Evolutionary conservation across 495 filamentous ascomycete species (phyloP).

Genomic region (Aspergillus steynii): DNA sequence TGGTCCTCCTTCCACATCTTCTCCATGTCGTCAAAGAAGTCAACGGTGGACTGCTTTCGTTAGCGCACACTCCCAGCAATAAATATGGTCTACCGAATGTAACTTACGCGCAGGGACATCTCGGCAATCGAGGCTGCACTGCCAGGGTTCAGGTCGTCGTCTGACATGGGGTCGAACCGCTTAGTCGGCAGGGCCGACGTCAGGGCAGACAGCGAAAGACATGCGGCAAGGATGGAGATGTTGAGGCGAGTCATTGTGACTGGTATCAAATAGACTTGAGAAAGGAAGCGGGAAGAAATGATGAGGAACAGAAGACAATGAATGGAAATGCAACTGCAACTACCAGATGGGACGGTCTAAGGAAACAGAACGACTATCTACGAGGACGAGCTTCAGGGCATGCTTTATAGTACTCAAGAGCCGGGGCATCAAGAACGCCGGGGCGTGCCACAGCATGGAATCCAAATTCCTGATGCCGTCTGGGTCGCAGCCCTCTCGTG

Average conservation of each 20-base stretch:
- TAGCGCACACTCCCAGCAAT: neutral
- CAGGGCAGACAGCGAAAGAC: conserved; percentile 33
- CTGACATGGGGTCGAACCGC: neutral
- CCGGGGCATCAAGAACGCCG: neutral
- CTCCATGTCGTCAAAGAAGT: neutral
- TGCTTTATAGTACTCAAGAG: conserved; percentile 1
- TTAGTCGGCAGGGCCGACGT: conserved; percentile 35
- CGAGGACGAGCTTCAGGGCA: neutral
- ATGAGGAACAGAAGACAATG: neutral
- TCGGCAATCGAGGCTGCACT: neutral
- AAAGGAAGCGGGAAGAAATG: conserved; percentile 8
- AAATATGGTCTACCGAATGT: neutral
- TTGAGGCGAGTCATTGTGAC: conserved; percentile 41
- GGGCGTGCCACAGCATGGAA: conserved; percentile 1
- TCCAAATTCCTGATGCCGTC: conserved; percentile 1
- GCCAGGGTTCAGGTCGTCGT: neutral
- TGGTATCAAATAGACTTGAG: conserved; percentile 2
- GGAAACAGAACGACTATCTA: neutral
- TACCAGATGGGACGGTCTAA: neutral
- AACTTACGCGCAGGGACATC: neutral
- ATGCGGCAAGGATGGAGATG: conserved; percentile 32
- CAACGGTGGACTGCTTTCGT: neutral
- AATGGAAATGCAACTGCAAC: conserved; percentile 9
- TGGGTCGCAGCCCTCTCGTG: neutral
- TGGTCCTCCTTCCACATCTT: neutral